Conservation (phyloP, 1,284 basidiomycete genomes). For the Xerocomus amazonicus region DNA sequence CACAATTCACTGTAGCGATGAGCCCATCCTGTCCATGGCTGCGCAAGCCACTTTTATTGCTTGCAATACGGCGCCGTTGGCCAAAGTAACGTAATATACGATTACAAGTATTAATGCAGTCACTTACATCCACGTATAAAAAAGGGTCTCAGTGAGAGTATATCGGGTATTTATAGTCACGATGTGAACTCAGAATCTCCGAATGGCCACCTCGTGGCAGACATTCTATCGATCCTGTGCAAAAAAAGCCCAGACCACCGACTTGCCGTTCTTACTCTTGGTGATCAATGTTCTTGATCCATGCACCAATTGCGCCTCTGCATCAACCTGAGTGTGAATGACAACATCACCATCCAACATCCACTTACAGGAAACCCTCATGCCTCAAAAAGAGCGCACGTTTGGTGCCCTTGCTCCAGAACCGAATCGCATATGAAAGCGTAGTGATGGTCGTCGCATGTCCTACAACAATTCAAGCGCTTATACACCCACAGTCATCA, state of each 20-base stretch:
- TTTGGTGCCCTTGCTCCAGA: slow-evolving; percentile 99
- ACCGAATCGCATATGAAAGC: slow-evolving; percentile 97
- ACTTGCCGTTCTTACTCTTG: slow-evolving; percentile 5
- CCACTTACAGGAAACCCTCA: slow-evolving; percentile 92
- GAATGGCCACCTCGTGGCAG: slow-evolving; percentile 22
- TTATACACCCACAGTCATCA: not conserved
- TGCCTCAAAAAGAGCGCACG: slow-evolving; percentile 95
- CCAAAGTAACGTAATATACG: slow-evolving; percentile 20
- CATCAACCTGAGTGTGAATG: slow-evolving; percentile 8
- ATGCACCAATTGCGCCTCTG: slow-evolving; percentile 89
- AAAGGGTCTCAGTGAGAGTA: slow-evolving; percentile 22
- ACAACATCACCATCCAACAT: slow-evolving; percentile 1
- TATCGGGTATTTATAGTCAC: slow-evolving; percentile 23
- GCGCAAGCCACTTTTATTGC: no score
- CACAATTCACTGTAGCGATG: no score
- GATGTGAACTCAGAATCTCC: slow-evolving; percentile 16
- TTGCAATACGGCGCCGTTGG: slow-evolving; percentile 2
- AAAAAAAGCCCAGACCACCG: no score
- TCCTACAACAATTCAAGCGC: slow-evolving; percentile 44
- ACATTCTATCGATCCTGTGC: no score
- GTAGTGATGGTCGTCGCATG: slow-evolving; percentile 98
- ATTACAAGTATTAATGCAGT: slow-evolving; percentile 13
- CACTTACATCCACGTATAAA: slow-evolving; percentile 9
- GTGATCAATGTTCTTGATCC: slow-evolving; percentile 86
- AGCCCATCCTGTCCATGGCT: no score